These are phyloP conservation scores for Pyrrhoderma noxium DNA, from an alignment of 1,284 basidiomycete genomes.

Conservation along the genomic window DNA sequence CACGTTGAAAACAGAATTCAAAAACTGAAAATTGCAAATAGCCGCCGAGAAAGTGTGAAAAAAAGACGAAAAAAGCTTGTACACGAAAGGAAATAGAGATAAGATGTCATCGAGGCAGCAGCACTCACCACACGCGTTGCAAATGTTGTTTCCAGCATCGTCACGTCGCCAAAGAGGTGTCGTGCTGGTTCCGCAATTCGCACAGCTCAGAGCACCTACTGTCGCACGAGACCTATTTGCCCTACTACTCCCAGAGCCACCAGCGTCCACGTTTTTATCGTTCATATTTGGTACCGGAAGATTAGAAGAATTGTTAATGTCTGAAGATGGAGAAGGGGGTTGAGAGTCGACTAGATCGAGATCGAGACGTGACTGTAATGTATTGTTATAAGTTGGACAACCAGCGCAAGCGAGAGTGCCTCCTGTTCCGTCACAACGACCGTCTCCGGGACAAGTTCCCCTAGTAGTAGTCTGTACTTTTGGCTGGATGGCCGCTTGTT, in stretches of 20 bases:
- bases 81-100: slow-evolving; percentile 22
- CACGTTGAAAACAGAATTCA: not conserved
- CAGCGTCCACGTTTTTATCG: slow-evolving; percentile 23
- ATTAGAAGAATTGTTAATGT: slow-evolving; percentile 15
- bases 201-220: slow-evolving; percentile 80
- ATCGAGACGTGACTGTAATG: slow-evolving; percentile 36
- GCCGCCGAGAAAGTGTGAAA: not conserved
- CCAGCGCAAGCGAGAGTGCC: slow-evolving; percentile 86
- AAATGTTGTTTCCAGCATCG: slow-evolving; percentile 88
- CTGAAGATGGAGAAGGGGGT: slow-evolving; percentile 20
- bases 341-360: slow-evolving; percentile 24
- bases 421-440: slow-evolving; percentile 91
- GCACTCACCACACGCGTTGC: slow-evolving; percentile 87
- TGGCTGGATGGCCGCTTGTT: slow-evolving; percentile 25
- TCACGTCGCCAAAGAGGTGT: slow-evolving; percentile 92
- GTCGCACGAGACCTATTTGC: slow-evolving; percentile 33
- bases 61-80: not conserved
- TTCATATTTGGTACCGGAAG: slow-evolving; percentile 8
- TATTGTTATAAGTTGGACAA: slow-evolving; percentile 92
- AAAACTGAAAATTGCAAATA: not conserved
- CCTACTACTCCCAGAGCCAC: slow-evolving; percentile 23
- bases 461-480: slow-evolving; percentile 29
- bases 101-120: slow-evolving; percentile 7
- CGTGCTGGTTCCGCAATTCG: slow-evolving; percentile 90
- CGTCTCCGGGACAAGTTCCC: slow-evolving; percentile 92